Base-by-base conservation (phyloP, 331 rosid species). In the Malus hybrid region DNA sequence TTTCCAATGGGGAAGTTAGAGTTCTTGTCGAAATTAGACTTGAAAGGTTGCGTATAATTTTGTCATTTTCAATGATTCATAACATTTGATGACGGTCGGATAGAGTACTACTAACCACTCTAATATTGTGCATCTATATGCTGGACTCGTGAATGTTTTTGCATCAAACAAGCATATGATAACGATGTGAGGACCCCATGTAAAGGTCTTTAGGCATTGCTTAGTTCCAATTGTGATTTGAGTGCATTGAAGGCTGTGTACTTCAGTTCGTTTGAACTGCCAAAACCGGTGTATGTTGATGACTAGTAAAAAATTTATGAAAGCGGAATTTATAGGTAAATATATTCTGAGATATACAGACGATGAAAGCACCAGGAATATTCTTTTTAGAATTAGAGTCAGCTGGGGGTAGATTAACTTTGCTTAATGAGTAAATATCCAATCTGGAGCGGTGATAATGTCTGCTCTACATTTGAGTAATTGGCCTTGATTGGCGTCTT, bases 191-290 rank as follows among this genome's bases (percentile, higher is more conserved):
- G 15, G 5, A 20, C 13, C 4, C 6, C 15, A 60, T 46, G 3
- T 55, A 66, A 34, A 63, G 79, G 73, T 27, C 62, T 52, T 36
- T 32, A 57, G 29, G 9, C 46, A 44, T 44, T 44, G 50, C 50
- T 11, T 44, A 10, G 29, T 12, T 19, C 61, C 56, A 18, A 8
- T 42, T 57, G 80, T 42, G 19, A 12, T 61, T 28, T 59, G 66
- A 18, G 65, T 48, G 29, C 33, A 34, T 57, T 22, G 46, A 24
- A 22, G 56, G 32, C 54, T 79, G 73, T 77, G 76, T 28, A 1
- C 24, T 56, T 77, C 48, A 74, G 28, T 76, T 62, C 46, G 67
- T 76, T 67, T 69, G 74, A 75, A 65, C 46, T 72, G 56, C 55
- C 67, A 34, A 39, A 12, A 29, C 71, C 34, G 59, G 77, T 76